These are phyloP conservation scores for Plectosphaerella cucumerina DNA, from an alignment of 2,329 filamentous ascomycete genomes.

Conservation along the genomic window DNA sequence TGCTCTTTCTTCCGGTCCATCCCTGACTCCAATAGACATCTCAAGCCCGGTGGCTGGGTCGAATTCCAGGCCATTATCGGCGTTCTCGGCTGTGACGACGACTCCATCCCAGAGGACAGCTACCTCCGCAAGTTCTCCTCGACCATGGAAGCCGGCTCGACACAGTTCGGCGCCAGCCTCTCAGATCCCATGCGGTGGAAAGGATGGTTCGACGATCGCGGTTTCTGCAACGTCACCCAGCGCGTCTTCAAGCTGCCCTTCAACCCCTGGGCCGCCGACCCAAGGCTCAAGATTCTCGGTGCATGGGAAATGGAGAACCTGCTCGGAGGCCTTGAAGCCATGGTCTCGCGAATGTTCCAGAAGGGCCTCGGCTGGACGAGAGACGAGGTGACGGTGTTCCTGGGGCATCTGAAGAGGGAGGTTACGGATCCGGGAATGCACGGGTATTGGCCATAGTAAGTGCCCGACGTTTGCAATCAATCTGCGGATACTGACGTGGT, in stretches of 20 bases:
- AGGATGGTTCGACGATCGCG: slow-evolving; percentile 17
- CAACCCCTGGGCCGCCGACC: slow-evolving; percentile 42
- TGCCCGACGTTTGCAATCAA: background rate
- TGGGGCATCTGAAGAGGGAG: slow-evolving; percentile 12
- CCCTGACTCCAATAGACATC: slow-evolving; percentile 22
- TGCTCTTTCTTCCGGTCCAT: too few relatives aligned
- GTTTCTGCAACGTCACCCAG: slow-evolving; percentile 35
- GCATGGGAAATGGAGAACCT: slow-evolving; percentile 12
- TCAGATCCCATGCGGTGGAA: slow-evolving; percentile 13
- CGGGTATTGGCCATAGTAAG: slow-evolving; percentile 17
- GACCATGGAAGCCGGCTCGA: slow-evolving; percentile 23
- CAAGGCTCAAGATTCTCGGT: slow-evolving; percentile 17
- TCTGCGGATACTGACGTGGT: background rate
- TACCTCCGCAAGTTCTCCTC: slow-evolving; percentile 23
- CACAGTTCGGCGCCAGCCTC: slow-evolving; percentile 28
- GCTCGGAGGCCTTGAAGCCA: background rate
- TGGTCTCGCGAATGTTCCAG: slow-evolving; percentile 7
- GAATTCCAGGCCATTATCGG: slow-evolving; percentile 44
- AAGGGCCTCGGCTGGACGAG: slow-evolving; percentile 14
- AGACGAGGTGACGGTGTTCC: slow-evolving; percentile 14
- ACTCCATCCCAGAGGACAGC: slow-evolving; percentile 36
- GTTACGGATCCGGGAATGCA: slow-evolving; percentile 14
- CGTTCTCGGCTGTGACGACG: slow-evolving; percentile 37
- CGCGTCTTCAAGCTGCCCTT: slow-evolving; percentile 39
- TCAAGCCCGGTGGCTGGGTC: slow-evolving; percentile 45